Base-by-base conservation (phyloP, 2,329 filamentous ascomycete genomes). In the Escovopsis sp. region DNA sequence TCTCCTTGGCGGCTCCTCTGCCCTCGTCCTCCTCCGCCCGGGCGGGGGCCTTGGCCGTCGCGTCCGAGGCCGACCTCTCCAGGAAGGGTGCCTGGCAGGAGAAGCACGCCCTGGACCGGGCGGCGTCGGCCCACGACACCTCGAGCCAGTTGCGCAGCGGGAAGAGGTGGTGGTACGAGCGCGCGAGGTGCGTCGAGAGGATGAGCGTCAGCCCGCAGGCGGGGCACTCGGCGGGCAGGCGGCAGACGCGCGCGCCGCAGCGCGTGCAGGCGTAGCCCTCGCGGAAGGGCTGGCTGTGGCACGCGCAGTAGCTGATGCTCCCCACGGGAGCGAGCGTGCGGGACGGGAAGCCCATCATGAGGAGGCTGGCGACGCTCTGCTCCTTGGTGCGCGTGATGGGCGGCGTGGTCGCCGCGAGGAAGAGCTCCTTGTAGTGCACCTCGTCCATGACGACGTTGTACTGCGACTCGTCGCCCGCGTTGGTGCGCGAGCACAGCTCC, bases 301-400 rank as follows among this genome's bases (percentile, higher is more conserved):
- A 98, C 5, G 88, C 87, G 59, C 91, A 98, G 47, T 91, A 77
- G 45, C 82, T 87, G 42, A 73, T 66, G 5, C 79, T 73, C 23
- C 69, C 69, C 33, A 67, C 68, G 2, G 77, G 70, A 42, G 85
- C 84, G 12, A 91, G 76, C 3, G 82, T 83, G 33, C 88, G 76
- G 6, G 85, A 93, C 0, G 91, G 91, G 55, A 98, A 98, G 4
- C 91, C 91, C 89, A 98, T 98, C 84, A 94, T 93, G 26, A 98
- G 74, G 35, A 98, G 68, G 43, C 74, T 78, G 1, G 76, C 71
- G 8, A 70, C 70, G 46, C 67, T 70, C 53, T 74, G 70, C 49
- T 74, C 72, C 35, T 65, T 62, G 3, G 79, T 75, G 43, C 84
- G 77, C 11, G 87, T 85, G 15, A 87, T 81, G 0, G 89, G 91